Evolutionary conservation across 371 early-diverging fungal genomes (phyloP).

Genomic region (Mortierella polycephala): DNA sequence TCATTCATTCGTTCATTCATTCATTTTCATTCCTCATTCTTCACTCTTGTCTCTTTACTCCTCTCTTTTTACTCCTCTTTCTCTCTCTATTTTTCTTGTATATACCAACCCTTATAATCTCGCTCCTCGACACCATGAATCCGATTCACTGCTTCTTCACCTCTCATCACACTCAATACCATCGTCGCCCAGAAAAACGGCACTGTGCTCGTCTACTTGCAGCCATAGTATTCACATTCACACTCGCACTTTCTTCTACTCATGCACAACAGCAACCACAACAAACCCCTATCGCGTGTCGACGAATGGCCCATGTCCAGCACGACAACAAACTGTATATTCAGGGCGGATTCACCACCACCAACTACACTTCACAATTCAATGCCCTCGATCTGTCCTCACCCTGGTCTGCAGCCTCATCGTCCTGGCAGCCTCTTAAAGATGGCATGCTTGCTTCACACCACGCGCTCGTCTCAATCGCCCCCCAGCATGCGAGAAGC

Average conservation of each 20-base stretch:
- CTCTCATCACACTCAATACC: no score
- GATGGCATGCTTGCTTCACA: constrained; percentile 21
- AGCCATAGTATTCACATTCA: background rate
- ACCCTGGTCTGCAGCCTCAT: constrained; percentile 15
- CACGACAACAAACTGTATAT: constrained; percentile 21
- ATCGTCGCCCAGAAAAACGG: no score
- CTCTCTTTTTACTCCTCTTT: background rate
- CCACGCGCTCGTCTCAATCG: constrained; percentile 17
- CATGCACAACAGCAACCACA: constrained; percentile 1
- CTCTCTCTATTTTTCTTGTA: background rate
- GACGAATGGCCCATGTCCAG: constrained; percentile 22
- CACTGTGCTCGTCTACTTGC: no score
- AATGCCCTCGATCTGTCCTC: constrained; percentile 23
- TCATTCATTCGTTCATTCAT: no score
- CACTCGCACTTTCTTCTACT: background rate
- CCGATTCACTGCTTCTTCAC: no score
- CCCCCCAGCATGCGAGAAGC: constrained; percentile 13
- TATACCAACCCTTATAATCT: background rate
- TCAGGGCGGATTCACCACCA: constrained; percentile 31
- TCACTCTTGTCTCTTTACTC: background rate
- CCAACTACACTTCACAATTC: constrained; percentile 8
- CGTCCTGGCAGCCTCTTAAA: constrained; percentile 16
- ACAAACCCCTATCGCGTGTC: constrained; percentile 12
- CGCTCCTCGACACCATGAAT: background rate
- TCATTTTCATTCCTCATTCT: no score